Evolutionary conservation across 176 grass and related monocot species (phyloP), one percentile per base, ranked within the genome.

Genomic region (Triticum dicoccoides): DNA sequence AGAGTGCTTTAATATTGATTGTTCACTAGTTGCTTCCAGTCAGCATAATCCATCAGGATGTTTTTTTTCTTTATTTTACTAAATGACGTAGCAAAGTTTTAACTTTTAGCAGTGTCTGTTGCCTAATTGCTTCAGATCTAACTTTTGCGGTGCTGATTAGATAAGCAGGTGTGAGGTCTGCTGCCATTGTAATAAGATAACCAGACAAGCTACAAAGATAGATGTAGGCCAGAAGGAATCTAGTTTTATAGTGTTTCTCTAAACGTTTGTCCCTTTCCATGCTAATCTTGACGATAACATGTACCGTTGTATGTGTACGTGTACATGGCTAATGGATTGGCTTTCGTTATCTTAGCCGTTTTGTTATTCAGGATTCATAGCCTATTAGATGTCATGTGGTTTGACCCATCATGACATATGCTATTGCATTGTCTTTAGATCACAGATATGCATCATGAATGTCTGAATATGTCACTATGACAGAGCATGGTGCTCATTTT

Each of bases 151-250:
- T 63, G 20, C 58, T 65, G 13, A 51, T 73, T 71, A 42, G 77
- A 45, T 80, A 73, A 61, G 21, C 29, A 51, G 17, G 6, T 20
- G 44, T 18, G 54, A 79, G 13, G 1, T 14, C 54, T 59, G 18
- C 56, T 83, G 39, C 42, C 15, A 34, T 5, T 64, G 2, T 65
- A 58, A 49, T 72, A 37, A 65, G 25, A 74, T 79, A 79, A 66
- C 56, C 21, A 27, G 13, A 37, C 0, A 64, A 23, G 45, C 9
- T 59, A 32, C 37, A 77, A 21, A 77, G 11, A 68, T 68, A 69
- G 15, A 78, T 34, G 12, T 63, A 83, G 69, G 73, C 30, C 65
- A 35, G 64, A 9, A 64, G 65, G 56, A 83, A 79, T 79, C 84
- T 49, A 80, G 33, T 58, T 74, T 54, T 58, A 17, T 74, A 81